Evolutionary conservation across 352 stramenopile genomes (phyloP).

Genomic region (Globisporangium nagaii): DNA sequence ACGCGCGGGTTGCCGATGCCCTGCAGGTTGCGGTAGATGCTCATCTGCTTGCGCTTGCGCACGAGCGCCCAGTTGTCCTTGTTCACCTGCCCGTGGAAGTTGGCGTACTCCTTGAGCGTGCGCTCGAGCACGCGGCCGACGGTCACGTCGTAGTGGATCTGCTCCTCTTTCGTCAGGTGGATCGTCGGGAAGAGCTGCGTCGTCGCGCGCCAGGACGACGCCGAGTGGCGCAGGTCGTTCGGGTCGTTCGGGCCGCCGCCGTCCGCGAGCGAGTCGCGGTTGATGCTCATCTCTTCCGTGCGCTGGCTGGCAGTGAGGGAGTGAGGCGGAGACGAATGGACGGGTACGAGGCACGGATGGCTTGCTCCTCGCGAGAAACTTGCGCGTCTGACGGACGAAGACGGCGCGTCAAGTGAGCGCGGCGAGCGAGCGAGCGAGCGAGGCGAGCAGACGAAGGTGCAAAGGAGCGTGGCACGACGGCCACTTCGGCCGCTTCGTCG

Average conservation of each 20-base stretch:
- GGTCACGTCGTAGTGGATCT: constrained; percentile 15
- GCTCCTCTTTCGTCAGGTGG: constrained; percentile 12
- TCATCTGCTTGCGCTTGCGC: constrained; percentile 12
- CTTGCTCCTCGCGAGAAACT: constrained; percentile 1
- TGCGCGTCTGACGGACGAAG: neutral
- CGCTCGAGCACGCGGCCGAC: constrained; percentile 13
- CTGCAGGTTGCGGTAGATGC: constrained; percentile 11
- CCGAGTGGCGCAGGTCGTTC: neutral
- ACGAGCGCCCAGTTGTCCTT: constrained; percentile 8
- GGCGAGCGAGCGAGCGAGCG: neutral
- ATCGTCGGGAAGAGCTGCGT: constrained; percentile 15
- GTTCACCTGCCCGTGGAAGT: constrained; percentile 7
- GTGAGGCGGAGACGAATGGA: no score
- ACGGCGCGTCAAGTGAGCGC: neutral
- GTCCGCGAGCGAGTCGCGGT: neutral
- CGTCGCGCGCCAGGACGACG: constrained; percentile 10
- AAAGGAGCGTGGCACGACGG: neutral
- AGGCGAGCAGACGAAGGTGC: neutral
- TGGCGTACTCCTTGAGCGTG: constrained; percentile 13
- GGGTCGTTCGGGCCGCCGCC: neutral
- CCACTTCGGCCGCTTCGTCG: no score
- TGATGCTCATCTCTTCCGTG: neutral
- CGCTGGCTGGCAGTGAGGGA: neutral
- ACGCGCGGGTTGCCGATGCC: constrained; percentile 7
- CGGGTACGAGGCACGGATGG: neutral